These are phyloP conservation scores for Scleroderma citrinum DNA, from an alignment of 768 basidiomycete genomes.

Conservation along the genomic window DNA sequence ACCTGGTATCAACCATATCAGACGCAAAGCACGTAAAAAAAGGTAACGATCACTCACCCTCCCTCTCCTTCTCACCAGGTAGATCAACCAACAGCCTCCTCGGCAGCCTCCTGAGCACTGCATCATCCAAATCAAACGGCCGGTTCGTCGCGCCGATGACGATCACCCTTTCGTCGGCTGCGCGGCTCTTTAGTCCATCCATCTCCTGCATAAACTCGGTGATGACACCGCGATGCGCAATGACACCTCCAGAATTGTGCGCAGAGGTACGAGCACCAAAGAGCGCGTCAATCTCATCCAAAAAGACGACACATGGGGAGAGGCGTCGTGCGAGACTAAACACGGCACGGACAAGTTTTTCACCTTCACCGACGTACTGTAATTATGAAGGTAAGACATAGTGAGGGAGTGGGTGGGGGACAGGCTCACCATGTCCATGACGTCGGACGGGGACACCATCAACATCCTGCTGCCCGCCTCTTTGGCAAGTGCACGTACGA, in stretches of 20 bases:
- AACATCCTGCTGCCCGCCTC: slow-evolving; percentile 95
- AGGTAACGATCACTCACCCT: slow-evolving; percentile 46
- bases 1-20: slow-evolving; percentile 38
- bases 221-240: slow-evolving; percentile 83
- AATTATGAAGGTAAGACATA: slow-evolving; percentile 1
- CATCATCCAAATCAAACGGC: slow-evolving; percentile 88
- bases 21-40: neutral
- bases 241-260: slow-evolving; percentile 69
- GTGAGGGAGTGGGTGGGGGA: neutral
- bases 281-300: slow-evolving; percentile 92
- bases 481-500: slow-evolving; percentile 85
- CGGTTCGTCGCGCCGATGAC: slow-evolving; percentile 94
- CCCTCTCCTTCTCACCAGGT: slow-evolving; percentile 78
- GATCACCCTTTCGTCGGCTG: slow-evolving; percentile 74
- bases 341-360: slow-evolving; percentile 83
- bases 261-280: slow-evolving; percentile 81
- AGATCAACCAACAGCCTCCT: slow-evolving; percentile 84
- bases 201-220: slow-evolving; percentile 96
- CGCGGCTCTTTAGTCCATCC: slow-evolving; percentile 79
- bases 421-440: slow-evolving; percentile 84
- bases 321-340: slow-evolving; percentile 82
- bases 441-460: slow-evolving; percentile 83
- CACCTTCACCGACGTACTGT: slow-evolving; percentile 85
- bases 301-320: slow-evolving; percentile 88
- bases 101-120: slow-evolving; percentile 83